Conservation (phyloP, 192 early-diverging fungal genomes). For the Coemansia sp. region DNA sequence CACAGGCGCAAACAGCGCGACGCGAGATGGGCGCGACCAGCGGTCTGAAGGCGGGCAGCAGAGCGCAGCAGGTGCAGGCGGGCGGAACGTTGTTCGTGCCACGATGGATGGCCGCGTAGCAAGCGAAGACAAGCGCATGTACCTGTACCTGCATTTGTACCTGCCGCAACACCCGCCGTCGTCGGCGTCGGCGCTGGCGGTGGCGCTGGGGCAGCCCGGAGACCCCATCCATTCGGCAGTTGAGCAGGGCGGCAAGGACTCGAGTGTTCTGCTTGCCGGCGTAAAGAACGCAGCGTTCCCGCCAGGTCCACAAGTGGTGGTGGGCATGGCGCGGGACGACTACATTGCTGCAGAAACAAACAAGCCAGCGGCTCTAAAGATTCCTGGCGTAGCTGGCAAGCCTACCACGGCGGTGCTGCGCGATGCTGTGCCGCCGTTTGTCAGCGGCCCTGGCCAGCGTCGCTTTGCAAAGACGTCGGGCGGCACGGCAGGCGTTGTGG, state of each 20-base stretch:
- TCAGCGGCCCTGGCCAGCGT: conserved; percentile 39
- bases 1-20: not conserved
- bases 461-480: conserved; percentile 27
- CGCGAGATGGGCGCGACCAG: conserved; percentile 4
- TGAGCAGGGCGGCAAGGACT: conserved; percentile 26
- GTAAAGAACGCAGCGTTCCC: conserved; percentile 43
- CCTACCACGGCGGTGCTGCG: conserved; percentile 27
- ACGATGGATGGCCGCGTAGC: conserved; percentile 36
- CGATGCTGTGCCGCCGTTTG: conserved; percentile 43
- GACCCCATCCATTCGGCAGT: conserved; percentile 19
- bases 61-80: not conserved
- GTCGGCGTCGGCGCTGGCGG: conserved; percentile 30
- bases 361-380: conserved; percentile 28
- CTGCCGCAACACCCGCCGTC: conserved; percentile 46
- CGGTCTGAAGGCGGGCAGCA: conserved; percentile 1
- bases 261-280: conserved; percentile 29
- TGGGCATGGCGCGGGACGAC: conserved; percentile 40
- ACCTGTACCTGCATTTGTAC: conserved; percentile 47
- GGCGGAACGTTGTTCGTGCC: conserved; percentile 3
- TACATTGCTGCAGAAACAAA: conserved; percentile 23
- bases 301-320: conserved; percentile 46
- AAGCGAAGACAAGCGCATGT: conserved; percentile 49
- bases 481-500: conserved; percentile 26
- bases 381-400: conserved; percentile 11
- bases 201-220: conserved; percentile 10